A percentile compares a stretch with the other conserved stretches of the same genome.
phyloP scores from a whole-genome alignment of 495 filamentous ascomycete species.

The Peziza echinospora region DNA sequence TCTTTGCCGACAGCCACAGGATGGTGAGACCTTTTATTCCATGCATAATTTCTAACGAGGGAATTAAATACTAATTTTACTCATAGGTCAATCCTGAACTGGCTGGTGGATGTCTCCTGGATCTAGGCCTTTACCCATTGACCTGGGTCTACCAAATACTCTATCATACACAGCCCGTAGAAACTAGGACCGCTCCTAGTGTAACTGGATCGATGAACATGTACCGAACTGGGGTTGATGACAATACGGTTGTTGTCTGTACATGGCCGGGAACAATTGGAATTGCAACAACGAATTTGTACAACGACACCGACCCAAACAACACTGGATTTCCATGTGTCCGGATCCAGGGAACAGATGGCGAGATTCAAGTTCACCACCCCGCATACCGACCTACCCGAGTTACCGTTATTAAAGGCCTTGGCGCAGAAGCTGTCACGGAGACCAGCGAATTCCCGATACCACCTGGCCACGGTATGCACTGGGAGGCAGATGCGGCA shows the following conservation, averaged over 20 bases:
- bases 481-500: conserved; percentile 86
- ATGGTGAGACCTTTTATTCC: conserved; percentile 33
- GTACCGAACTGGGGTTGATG: conserved; percentile 67
- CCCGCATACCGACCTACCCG: conserved; percentile 47
- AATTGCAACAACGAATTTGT: conserved; percentile 56
- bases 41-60: no score
- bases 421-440: conserved; percentile 21
- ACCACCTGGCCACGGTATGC: conserved; percentile 63
- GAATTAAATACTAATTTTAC: no score
- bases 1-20: conserved; percentile 35
- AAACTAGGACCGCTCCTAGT: conserved; percentile 25
- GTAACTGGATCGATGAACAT: conserved; percentile 43
- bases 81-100: conserved; percentile 50
- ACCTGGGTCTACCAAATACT: conserved; percentile 89
- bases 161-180: conserved; percentile 51
- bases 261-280: conserved; percentile 55
- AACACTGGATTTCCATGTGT: conserved; percentile 42
- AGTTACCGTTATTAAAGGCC: conserved; percentile 34
- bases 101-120: conserved; percentile 65
- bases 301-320: conserved; percentile 45
- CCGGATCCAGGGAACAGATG: conserved; percentile 65
- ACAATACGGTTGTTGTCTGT: conserved; percentile 56
- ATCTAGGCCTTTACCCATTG: conserved; percentile 70
- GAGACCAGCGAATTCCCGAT: conserved; percentile 42
- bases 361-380: conserved; percentile 66